Conservation (phyloP, 2,329 filamentous ascomycete species). For the Xylaria sp. region DNA sequence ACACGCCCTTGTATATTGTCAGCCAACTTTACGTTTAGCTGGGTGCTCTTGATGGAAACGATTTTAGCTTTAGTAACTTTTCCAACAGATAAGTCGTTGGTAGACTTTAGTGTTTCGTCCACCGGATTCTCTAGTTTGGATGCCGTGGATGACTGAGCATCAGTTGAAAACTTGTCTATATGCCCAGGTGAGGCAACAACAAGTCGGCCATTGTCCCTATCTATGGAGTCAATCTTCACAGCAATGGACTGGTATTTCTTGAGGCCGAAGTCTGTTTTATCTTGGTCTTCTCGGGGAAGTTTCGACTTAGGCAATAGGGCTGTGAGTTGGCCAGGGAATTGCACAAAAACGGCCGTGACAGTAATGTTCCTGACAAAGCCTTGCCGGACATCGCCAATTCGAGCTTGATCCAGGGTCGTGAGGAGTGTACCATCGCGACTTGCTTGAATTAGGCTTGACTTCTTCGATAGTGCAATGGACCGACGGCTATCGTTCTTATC, state of each 20-base stretch:
- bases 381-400: conserved; percentile 73
- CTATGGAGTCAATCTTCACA: conserved; percentile 77
- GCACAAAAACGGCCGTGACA: conserved; percentile 83
- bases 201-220: conserved; percentile 77
- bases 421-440: conserved; percentile 78
- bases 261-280: conserved; percentile 80
- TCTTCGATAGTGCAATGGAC: conserved; percentile 81
- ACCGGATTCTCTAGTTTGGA: conserved; percentile 61
- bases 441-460: conserved; percentile 82
- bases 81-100: conserved; percentile 80
- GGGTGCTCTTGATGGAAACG: conserved; percentile 87
- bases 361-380: conserved; percentile 91
- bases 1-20: conserved; percentile 93
- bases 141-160: conserved; percentile 48
- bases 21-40: conserved; percentile 89
- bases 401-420: conserved; percentile 76
- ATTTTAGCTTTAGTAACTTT: conserved; percentile 80
- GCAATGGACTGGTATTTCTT: conserved; percentile 79
- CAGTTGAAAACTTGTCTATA: conserved; percentile 55
- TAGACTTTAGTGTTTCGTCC: conserved; percentile 70
- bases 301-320: conserved; percentile 84
- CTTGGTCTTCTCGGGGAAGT: conserved; percentile 75
- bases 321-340: conserved; percentile 81
- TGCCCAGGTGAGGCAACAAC: conserved; percentile 62
- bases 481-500: conserved; percentile 83